Conservation (phyloP, 2,329 filamentous ascomycete species). For the Hymenoscyphus albidus region DNA sequence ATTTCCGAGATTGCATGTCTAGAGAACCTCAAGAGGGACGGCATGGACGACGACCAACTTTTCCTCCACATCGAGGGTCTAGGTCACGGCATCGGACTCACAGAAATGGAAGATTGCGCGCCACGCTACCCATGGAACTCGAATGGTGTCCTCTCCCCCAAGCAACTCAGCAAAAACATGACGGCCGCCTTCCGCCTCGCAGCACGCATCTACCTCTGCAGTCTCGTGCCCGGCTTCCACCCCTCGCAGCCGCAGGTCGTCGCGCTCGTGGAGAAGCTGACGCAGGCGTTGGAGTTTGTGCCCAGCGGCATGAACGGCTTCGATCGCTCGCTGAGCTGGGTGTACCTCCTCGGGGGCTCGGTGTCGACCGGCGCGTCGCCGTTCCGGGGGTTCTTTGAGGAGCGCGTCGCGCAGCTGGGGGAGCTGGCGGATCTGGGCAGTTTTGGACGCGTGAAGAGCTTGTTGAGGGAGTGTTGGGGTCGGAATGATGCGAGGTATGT, state of each 20-base stretch:
- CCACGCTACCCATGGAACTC: conserved; percentile 60
- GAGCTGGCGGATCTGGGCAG: conserved; percentile 77
- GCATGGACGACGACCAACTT: conserved; percentile 79
- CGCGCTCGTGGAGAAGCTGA: conserved; percentile 74
- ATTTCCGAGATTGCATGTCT: conserved; percentile 97
- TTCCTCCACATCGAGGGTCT: conserved; percentile 89
- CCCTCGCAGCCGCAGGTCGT: conserved; percentile 69
- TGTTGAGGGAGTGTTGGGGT: conserved; percentile 80
- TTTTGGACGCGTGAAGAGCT: conserved; percentile 74
- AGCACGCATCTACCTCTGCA: conserved; percentile 95
- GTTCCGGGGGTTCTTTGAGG: conserved; percentile 75
- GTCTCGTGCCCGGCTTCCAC: conserved; percentile 83
- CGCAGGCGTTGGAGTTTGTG: conserved; percentile 73
- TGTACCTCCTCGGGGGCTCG: conserved; percentile 81
- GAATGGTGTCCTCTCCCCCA: conserved; percentile 73
- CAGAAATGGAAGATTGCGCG: conserved; percentile 59
- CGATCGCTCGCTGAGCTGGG: conserved; percentile 90
- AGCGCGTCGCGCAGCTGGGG: conserved; percentile 70
- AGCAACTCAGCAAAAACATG: conserved; percentile 83
- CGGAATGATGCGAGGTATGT: conserved; percentile 57
- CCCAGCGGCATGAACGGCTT: conserved; percentile 78
- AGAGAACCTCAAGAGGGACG: conserved; percentile 78
- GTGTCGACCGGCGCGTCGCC: conserved; percentile 67
- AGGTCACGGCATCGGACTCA: conserved; percentile 78
- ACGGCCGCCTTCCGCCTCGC: conserved; percentile 87